These are phyloP conservation scores for Spiraea crenata DNA, from an alignment of 331 rosid species.

Conservation along the genomic window DNA sequence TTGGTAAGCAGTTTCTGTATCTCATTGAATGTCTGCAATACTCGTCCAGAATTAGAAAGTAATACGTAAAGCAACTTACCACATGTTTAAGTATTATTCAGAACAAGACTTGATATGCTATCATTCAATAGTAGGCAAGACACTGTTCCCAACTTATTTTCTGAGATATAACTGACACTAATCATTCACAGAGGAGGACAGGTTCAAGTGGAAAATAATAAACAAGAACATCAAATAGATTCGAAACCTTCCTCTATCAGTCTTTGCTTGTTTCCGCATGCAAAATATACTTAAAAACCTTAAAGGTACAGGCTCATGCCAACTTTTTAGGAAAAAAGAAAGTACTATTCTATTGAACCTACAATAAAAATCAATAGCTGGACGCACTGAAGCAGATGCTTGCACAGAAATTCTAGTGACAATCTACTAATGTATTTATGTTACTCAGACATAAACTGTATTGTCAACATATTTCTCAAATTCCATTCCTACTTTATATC, in stretches of 20 bases:
- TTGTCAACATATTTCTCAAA: not conserved
- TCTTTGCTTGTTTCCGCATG: not conserved
- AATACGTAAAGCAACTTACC: not conserved
- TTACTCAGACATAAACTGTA: not conserved
- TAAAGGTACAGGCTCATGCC: not conserved
- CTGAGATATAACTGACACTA: not conserved
- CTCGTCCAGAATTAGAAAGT: slow-evolving; percentile 34
- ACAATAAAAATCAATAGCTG: not conserved
- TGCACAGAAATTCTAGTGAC: not conserved
- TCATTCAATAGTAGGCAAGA: not conserved
- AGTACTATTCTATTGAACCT: not conserved
- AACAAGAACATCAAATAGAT: not conserved
- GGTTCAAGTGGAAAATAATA: not conserved
- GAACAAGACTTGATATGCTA: not conserved
- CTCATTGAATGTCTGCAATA: slow-evolving; percentile 73
- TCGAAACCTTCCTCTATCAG: not conserved
- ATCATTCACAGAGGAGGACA: not conserved
- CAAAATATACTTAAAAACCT: not conserved
- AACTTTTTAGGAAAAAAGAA: not conserved
- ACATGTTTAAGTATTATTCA: not conserved
- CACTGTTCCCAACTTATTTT: not conserved
- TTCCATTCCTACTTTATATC: not conserved
- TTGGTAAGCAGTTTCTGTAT: slow-evolving; percentile 72
- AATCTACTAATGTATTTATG: not conserved
- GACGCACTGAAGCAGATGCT: not conserved